Percentiles rank a stretch among this genome's conserved stretches.
These are phyloP conservation scores for Entomortierella lignicola DNA, from an alignment of 192 early-diverging fungal species.

Conservation along the genomic window DNA sequence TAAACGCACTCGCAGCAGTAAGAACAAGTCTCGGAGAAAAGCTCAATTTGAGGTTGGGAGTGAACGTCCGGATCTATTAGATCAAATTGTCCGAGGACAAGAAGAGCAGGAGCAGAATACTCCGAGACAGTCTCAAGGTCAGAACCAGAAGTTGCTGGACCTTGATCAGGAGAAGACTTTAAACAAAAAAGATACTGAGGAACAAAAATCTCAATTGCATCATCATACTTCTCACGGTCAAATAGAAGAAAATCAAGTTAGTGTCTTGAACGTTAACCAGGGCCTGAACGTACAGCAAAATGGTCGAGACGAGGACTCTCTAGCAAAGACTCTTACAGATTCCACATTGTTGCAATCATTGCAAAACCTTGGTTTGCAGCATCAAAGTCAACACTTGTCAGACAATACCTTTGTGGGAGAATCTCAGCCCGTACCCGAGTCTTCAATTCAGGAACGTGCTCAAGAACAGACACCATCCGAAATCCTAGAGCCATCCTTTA, in stretches of 20 bases:
- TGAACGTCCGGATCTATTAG: neutral
- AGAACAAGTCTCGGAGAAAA: conserved; percentile 9
- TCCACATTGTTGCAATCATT: conserved; percentile 27
- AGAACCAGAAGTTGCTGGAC: conserved; percentile 5
- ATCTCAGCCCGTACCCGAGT: neutral
- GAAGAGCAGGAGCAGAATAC: neutral
- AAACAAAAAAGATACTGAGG: conserved; percentile 4
- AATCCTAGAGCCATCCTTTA: neutral
- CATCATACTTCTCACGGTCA: neutral
- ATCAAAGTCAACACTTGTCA: neutral
- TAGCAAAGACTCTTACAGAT: conserved; percentile 37
- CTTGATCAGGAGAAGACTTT: conserved; percentile 2
- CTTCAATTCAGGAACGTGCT: conserved; percentile 6
- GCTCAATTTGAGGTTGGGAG: conserved; percentile 36
- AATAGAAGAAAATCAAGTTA: neutral
- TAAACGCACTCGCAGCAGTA: neutral
- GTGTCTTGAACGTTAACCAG: no score
- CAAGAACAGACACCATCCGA: neutral
- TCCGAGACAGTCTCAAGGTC: neutral
- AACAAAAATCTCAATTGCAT: conserved; percentile 8
- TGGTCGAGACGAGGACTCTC: conserved; percentile 22
- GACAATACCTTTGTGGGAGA: neutral
- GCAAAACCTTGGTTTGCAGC: conserved; percentile 24
- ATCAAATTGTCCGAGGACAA: no score
- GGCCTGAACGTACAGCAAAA: neutral